phyloP scores from a whole-genome alignment of 176 grass and related monocot species.

The Alopecurus myosuroides region DNA sequence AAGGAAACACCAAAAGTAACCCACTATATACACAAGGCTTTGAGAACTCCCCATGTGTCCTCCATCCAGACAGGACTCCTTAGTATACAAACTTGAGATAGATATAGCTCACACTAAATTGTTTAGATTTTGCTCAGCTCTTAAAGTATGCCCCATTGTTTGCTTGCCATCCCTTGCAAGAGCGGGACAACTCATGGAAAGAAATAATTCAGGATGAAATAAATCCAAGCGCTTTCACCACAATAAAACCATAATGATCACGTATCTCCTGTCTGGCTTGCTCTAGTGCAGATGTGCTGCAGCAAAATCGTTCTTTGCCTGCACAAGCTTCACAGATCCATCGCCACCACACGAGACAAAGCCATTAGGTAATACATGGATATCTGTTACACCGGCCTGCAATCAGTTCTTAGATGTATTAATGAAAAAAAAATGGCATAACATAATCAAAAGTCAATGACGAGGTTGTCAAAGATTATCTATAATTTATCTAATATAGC shows the following conservation, averaged over 20 bases:
- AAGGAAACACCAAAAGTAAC: constrained; percentile 2
- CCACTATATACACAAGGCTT: constrained; percentile 1
- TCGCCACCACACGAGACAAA: constrained; percentile 90
- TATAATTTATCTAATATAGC: constrained; percentile 8
- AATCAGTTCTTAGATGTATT: constrained; percentile 25
- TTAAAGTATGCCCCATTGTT: constrained; percentile 14
- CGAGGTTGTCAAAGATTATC: background rate
- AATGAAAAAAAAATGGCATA: constrained; percentile 14
- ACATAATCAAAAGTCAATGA: constrained; percentile 10
- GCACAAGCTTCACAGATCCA: constrained; percentile 84
- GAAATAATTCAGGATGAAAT: background rate
- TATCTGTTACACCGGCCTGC: constrained; percentile 88
- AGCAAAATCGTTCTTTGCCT: constrained; percentile 54
- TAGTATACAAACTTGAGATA: background rate
- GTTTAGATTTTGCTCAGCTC: background rate
- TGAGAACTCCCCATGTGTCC: background rate
- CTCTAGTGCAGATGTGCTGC: constrained; percentile 17
- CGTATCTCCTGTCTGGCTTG: constrained; percentile 13
- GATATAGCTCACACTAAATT: constrained; percentile 4
- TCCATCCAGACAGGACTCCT: background rate
- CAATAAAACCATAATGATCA: background rate
- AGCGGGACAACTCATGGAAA: background rate
- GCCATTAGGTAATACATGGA: constrained; percentile 71
- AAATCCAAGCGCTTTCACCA: background rate
- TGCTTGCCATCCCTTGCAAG: background rate